Evolutionary conservation across 2,329 filamentous ascomycete genomes (phyloP).

Genomic region (Neospermospora avenae): DNA sequence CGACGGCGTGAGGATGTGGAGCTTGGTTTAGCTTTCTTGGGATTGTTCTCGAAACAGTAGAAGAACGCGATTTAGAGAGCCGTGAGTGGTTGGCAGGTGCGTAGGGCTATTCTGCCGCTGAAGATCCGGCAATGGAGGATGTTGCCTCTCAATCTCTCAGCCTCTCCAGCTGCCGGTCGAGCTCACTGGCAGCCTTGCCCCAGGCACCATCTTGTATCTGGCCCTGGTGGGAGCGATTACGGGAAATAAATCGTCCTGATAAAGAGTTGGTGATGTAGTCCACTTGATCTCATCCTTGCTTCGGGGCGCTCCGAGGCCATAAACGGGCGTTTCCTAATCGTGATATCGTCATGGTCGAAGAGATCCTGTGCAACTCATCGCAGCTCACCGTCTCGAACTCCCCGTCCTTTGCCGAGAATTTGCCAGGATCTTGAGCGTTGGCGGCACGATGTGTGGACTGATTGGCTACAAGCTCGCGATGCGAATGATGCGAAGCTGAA

Average conservation of each 20-base stretch:
- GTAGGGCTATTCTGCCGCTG: neutral
- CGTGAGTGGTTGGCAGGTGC: neutral
- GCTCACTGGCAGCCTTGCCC: neutral
- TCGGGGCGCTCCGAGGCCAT: too few species aligned
- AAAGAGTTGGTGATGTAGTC: neutral
- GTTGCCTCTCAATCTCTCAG: neutral
- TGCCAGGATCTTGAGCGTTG: neutral
- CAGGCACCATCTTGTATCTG: neutral
- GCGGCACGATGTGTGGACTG: neutral
- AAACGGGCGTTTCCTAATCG: neutral
- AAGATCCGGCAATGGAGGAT: neutral
- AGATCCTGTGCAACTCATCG: neutral
- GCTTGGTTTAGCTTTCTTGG: neutral
- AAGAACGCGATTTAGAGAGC: neutral
- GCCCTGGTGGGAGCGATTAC: neutral
- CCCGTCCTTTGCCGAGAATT: neutral
- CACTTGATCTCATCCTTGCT: neutral
- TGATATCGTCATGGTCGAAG: neutral
- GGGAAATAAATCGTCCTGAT: neutral
- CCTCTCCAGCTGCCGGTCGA: neutral
- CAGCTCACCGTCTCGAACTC: neutral
- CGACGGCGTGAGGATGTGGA: neutral
- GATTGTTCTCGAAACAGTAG: constrained; percentile 2
- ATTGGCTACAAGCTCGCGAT: neutral
- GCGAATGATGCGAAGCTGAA: neutral